phyloP scores from a whole-genome alignment of 2,329 filamentous ascomycete species.

The Botrytis tulipae region DNA sequence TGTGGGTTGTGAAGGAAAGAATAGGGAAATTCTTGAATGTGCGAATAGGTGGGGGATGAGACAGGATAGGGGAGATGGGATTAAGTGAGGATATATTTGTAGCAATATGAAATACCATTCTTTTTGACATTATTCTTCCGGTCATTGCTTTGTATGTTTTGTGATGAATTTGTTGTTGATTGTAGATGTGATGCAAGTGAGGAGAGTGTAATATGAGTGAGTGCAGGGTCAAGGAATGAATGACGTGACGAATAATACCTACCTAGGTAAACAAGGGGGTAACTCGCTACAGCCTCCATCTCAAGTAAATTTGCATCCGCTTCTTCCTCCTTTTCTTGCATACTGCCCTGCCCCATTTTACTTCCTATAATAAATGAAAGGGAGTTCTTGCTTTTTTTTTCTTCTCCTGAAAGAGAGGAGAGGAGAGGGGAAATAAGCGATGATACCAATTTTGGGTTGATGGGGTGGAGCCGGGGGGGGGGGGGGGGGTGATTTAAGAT shows the following conservation, averaged over 20 bases:
- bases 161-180: background rate
- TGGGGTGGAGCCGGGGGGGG: no score
- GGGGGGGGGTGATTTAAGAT: no score
- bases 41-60: background rate
- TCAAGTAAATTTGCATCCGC: no score
- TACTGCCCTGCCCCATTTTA: no score
- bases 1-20: background rate
- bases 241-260: background rate
- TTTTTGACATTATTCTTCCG: background rate
- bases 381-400: no score
- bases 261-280: background rate
- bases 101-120: slow-evolving; percentile 20
- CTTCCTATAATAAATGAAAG: no score
- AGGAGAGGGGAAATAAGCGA: no score
- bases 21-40: background rate
- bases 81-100: slow-evolving; percentile 18
- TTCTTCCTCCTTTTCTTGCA: no score
- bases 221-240: background rate
- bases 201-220: background rate
- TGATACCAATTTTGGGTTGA: no score
- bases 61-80: background rate
- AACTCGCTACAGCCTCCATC: background rate
- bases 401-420: no score
- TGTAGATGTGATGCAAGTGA: background rate
- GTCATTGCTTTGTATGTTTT: background rate